phyloP scores from a whole-genome alignment of 1,139 yeast species.

The Pneumocystis sp. region DNA sequence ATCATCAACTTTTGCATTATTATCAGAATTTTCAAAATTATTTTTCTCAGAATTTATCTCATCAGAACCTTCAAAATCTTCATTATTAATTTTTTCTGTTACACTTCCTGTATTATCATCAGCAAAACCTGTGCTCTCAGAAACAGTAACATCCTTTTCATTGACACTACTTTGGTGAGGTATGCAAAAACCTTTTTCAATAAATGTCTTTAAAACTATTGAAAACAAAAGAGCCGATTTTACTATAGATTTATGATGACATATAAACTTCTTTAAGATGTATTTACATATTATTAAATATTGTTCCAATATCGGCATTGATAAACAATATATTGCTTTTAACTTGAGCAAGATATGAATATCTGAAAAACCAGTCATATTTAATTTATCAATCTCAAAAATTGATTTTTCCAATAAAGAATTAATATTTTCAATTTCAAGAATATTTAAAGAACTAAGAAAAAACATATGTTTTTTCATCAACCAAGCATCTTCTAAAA shows the following conservation, averaged over 20 bases:
- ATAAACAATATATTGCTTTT: slow-evolving; percentile 21
- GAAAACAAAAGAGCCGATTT: slow-evolving; percentile 8
- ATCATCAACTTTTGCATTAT: slow-evolving; percentile 73
- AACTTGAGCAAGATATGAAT: background rate
- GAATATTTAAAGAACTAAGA: background rate
- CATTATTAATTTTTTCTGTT: slow-evolving; percentile 76
- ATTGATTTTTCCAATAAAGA: background rate
- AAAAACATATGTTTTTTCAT: background rate
- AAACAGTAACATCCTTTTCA: slow-evolving; percentile 46
- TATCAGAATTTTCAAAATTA: slow-evolving; percentile 32
- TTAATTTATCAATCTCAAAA: background rate
- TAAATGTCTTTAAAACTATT: slow-evolving; percentile 23
- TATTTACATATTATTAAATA: slow-evolving; percentile 18
- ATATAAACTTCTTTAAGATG: slow-evolving; percentile 12
- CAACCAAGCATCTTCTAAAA: background rate
- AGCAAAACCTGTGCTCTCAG: slow-evolving; percentile 18
- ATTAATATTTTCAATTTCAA: background rate
- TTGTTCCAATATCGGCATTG: slow-evolving; percentile 24
- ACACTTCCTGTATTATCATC: slow-evolving; percentile 94
- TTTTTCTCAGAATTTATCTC: slow-evolving; percentile 60
- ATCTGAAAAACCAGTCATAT: background rate
- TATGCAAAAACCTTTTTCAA: slow-evolving; percentile 84
- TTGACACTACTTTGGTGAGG: slow-evolving; percentile 39
- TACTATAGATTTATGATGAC: slow-evolving; percentile 5
- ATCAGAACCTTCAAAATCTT: slow-evolving; percentile 76